phyloP scores from a whole-genome alignment of 2,329 filamentous ascomycete species.

The Achaetomium macrosporum region DNA sequence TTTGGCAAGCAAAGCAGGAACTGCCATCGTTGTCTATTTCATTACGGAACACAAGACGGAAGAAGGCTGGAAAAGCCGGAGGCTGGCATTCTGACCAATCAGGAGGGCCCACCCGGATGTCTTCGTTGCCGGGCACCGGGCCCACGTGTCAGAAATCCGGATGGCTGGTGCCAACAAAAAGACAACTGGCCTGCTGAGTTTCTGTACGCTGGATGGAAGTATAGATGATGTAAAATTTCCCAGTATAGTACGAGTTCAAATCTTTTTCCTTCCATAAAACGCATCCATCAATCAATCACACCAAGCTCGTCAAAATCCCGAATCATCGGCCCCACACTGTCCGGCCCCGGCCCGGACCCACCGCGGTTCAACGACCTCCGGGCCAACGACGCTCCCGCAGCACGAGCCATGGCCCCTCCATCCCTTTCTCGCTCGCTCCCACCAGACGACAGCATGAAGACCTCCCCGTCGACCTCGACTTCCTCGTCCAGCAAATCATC shows the following conservation, averaged over 20 bases:
- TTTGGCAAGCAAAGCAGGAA: neutral
- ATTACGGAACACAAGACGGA: neutral
- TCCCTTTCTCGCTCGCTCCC: neutral
- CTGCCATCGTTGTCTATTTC: neutral
- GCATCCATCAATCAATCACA: neutral
- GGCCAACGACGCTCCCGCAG: neutral
- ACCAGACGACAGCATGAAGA: neutral
- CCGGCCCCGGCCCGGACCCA: slow-evolving; percentile 18
- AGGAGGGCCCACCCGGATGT: neutral
- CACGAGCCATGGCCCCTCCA: neutral
- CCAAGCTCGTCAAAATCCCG: slow-evolving; percentile 33
- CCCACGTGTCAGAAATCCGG: neutral
- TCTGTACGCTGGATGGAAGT: too few species aligned
- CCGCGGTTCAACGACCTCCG: neutral
- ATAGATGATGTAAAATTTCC: too few species aligned
- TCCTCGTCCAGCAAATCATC: slow-evolving; percentile 15
- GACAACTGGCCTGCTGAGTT: too few species aligned
- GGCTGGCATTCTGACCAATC: slow-evolving; percentile 7
- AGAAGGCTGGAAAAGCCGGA: slow-evolving; percentile 1
- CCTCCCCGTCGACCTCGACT: slow-evolving; percentile 15
- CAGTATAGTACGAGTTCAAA: too few species aligned
- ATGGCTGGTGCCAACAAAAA: neutral
- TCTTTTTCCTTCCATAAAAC: neutral
- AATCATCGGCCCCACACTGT: slow-evolving; percentile 29
- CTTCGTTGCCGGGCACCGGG: neutral